Conservation (phyloP, 331 rosid species). For the Telfairia occidentalis region DNA sequence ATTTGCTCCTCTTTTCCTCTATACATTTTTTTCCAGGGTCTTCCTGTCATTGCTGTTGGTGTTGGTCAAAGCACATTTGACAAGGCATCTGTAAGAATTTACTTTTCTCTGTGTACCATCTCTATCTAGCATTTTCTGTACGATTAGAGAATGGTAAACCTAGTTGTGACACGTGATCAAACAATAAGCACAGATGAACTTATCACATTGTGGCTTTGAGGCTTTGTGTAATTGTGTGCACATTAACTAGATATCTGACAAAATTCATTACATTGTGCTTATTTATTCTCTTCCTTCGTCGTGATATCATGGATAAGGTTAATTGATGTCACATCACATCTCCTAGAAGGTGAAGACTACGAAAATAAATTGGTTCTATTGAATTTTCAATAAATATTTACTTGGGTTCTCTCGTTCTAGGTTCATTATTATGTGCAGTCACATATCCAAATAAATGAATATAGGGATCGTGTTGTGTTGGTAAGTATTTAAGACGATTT, state of each 20-base stretch:
- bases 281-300: not conserved
- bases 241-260: not conserved
- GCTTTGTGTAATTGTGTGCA: not conserved
- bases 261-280: not conserved
- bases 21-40: slow-evolving; percentile 36
- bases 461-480: slow-evolving; percentile 71
- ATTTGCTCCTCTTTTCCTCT: slow-evolving; percentile 14
- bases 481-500: slow-evolving; percentile 30
- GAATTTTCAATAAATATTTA: not conserved
- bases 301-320: not conserved
- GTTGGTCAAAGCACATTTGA: slow-evolving; percentile 72
- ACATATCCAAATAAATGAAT: slow-evolving; percentile 89
- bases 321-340: not conserved
- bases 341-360: not conserved
- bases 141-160: not conserved
- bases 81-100: slow-evolving; percentile 81
- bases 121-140: not conserved
- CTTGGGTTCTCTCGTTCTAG: slow-evolving; percentile 26
- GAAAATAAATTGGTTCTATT: not conserved
- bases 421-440: slow-evolving; percentile 86
- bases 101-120: slow-evolving; percentile 13
- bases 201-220: not conserved
- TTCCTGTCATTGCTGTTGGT: slow-evolving; percentile 58
- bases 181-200: not conserved
- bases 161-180: not conserved